Evolutionary conservation across 208 protist species (phyloP), one percentile per base, ranked within the genome.

Genomic region (Wallacemonas rigidus): DNA sequence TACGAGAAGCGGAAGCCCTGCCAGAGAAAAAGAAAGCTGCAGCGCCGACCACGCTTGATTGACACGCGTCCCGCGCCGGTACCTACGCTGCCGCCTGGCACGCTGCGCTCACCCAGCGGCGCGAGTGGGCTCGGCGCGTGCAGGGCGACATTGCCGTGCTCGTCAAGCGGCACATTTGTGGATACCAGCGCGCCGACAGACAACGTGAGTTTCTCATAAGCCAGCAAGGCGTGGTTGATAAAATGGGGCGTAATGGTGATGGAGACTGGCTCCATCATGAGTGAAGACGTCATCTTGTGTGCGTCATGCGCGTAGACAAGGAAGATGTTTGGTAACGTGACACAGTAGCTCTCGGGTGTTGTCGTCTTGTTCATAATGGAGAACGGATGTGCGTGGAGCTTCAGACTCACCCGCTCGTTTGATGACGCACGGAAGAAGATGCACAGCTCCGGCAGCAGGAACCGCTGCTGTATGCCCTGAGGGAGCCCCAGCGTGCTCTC

Each of bases 371-470:
- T 79, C 1, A 77, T 81, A 57, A 97, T 81, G 36, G 72, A 83
- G 62, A 91, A 94, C 14, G 92, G 89, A 69, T 94, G 86, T 2
- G 91, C 39, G 72, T 95, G 92, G 14, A 86, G 40, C 79, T 94
- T 93, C 35, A 91, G 41, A 39, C 72, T 74, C 12, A 85, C 55
- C 1, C 81, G 79, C n/a, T 81, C 79, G 63, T 91, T 79, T 38
- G 89, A 92, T 38, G 89, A 95, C 17, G 67, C 50, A 75, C 86
- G 88, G 8, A 88, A 69, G 68, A 95, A 86, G 35, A 76, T 68
- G 7, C 82, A 90, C 7, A 90, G 67, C 67, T 89, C 64, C 38
- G 92, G 92, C 36, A 97, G 70, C 3, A 84, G 40, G 36, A 93
- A 81, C 39, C 75, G 67, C 47, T 88, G 78, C 53, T 56, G 69